Evolutionary conservation across 768 basidiomycete species (phyloP), one percentile per base, ranked within the genome.

Genomic region (Nidularia pulvinata): DNA sequence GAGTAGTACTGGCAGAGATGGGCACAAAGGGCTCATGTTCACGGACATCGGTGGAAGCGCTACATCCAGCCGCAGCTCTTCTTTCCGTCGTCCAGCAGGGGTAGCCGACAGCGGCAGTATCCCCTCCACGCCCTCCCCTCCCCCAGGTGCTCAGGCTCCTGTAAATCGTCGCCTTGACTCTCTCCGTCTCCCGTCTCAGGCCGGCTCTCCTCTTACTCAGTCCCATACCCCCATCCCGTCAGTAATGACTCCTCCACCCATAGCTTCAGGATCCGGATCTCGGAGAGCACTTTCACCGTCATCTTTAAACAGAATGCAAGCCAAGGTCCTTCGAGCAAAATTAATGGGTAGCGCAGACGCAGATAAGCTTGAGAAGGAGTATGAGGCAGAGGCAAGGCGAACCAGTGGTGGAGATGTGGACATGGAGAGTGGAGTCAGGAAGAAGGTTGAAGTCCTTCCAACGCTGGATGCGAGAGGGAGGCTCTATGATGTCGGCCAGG

Each of bases 231-330:
- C 96, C 2, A 86, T 98, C 50, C 96, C 95, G 0, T 87, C 88
- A 2, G 95, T 95, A 5, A 86, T 98, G 81, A 90, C 93, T 0
- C 95, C 95, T 1, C 77, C 82, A 10, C 57, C 67, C 7, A 50
- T 55, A 32, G 65, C 60, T 35, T 64, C 65, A 55, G 63, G 65
- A 33, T 66, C 72, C 7, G 73, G 65, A 25, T 50, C 66, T 1
- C 77, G 85, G 1, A 77, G 86, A 4, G 78, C 79, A 1, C 63
- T 91, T 52, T 89, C 89, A 0, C 86, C 88, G 2, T 88, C 88
- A 1, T 91, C 89, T 13, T 73, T 98, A 46, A 98, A 99, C 68
- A 90, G 86, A 63, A 71, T 99, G 1, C 96, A 99, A 68, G 96
- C 96, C 3, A 88, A 88, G 59, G 95, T 97, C 1, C 74, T 99